Base-by-base conservation (phyloP, 139 green algal species). In the Raphidocelis subcapitata region DNA sequence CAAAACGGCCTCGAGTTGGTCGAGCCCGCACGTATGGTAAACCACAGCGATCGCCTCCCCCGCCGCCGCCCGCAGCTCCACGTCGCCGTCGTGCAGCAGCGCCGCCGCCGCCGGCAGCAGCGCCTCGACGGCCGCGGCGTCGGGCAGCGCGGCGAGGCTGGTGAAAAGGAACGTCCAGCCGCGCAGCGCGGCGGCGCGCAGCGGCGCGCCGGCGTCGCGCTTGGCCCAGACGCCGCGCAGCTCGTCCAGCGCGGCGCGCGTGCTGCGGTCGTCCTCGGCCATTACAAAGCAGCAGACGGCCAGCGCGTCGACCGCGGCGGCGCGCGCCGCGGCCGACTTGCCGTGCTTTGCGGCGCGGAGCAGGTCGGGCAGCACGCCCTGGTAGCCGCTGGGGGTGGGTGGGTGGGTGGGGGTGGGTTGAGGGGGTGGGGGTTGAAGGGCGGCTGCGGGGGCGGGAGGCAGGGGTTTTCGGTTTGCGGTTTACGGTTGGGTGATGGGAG, bases 81-180 rank as follows among this genome's bases (percentile, higher is more conserved):
- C 62, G 24, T 78, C 62, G 3, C 32, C 32, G 35, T 74, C 65
- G 56, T 63, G 62, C 72, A 81, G 73, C n/a, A 85, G 65, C 8
- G 49, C 52, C 15, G 65, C 73, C 36, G 92, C 68, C 8, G 59
- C 70, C 23, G 41, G 65, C 60, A 94, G 65, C 18, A 65, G 44
- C 1, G 41, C 56, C 47, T 89, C 81, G 28, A 92, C 62, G 61
- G 67, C 67, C 67, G 67, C 65, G 65, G 67, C 56, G 57, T 37
- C 5, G n/a, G 75, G 49, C 31, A 33, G 18, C 68, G 68, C n/a
- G 29, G 49, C 56, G 14, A 94, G 68, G 0, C 80, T 88, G 55
- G 80, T 90, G 46, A 93, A 82, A 35, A 94, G 77, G 41, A 94
- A 81, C 1, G 88, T 62, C 88, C 86, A 94, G 47, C 75, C 77